Evolutionary conservation across 2,329 filamentous ascomycete species (phyloP), one percentile per base, ranked within the genome.

Genomic region (Gremmenia infestans): DNA sequence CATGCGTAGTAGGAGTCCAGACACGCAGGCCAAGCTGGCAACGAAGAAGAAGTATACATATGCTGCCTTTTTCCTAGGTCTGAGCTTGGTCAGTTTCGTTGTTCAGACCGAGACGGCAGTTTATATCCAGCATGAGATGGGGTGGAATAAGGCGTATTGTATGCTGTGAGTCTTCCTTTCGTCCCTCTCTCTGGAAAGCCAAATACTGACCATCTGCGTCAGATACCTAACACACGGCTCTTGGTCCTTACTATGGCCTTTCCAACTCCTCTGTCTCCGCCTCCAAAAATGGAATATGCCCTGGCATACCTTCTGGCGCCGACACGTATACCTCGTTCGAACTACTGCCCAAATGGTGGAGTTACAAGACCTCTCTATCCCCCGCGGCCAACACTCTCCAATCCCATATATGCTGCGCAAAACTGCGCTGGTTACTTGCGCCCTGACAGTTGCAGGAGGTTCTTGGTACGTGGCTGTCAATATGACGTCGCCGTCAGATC

Each of bases 91-190:
- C 57, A 88, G 89, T 68, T 99, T 99, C 71, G 90, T 91, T 48
- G 78, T 96, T 5, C 94, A 99, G 80, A 97, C 94, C 3, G 93
- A 97, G 78, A 91, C 96, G 53, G 93, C 92, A 11, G 86, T 95
- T 9, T 92, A 97, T 74, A 94, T 99, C 59, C 93, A 97, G 75
- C 87, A 93, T 71, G 86, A 94, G 58, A 75, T 97, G 61, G 85
- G 88, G 61, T 99, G 94, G 94, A 84, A 95, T 75, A 99, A 99
- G 77, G 90, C 94, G n/a, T 99, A 97, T 76, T 96, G 91, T 78
- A 99, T 99, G 94, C 83, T 99, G 79, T 97, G 75, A 75, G 75
- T 35, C 9, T 32, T n/a, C 25, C 19, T 17, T 42, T 5, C 17
- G 46, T 8, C 28, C 9, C 14, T 42, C 39, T 40, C 37, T 39